phyloP scores from a whole-genome alignment of 2,329 filamentous ascomycete genomes.

The Paecilomyces variotii region DNA sequence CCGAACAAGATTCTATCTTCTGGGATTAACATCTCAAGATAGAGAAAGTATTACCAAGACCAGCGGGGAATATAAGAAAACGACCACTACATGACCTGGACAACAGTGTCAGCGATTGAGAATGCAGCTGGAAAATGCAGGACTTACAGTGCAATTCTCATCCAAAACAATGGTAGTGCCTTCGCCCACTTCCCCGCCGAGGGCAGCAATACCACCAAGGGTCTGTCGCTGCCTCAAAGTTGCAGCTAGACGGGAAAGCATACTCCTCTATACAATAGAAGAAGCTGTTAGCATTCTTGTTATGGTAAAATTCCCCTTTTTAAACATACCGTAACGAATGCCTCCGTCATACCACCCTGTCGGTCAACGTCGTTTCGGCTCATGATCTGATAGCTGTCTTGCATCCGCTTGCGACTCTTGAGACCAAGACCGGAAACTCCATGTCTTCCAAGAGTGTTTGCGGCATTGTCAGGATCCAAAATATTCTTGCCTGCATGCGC shows the following conservation, averaged over 20 bases:
- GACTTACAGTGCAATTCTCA: slow-evolving; percentile 38
- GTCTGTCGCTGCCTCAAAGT: slow-evolving; percentile 32
- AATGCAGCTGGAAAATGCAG: not conserved
- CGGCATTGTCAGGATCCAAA: slow-evolving; percentile 37
- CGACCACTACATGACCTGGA: slow-evolving; percentile 23
- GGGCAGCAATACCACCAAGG: slow-evolving; percentile 15
- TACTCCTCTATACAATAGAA: slow-evolving; percentile 32
- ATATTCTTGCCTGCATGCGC: slow-evolving; percentile 54
- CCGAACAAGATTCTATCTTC: not conserved
- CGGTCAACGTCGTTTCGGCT: slow-evolving; percentile 55
- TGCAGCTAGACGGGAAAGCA: slow-evolving; percentile 39
- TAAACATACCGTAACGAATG: slow-evolving; percentile 46
- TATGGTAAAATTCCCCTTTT: slow-evolving; percentile 1
- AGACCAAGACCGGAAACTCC: slow-evolving; percentile 37
- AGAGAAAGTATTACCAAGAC: not conserved
- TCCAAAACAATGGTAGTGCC: slow-evolving; percentile 31
- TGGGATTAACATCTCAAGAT: not conserved
- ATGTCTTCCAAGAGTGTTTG: slow-evolving; percentile 24
- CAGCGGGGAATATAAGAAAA: not conserved
- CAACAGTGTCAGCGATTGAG: not conserved
- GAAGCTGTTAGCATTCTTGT: slow-evolving; percentile 8
- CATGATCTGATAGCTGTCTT: slow-evolving; percentile 54
- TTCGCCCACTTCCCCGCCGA: slow-evolving; percentile 20
- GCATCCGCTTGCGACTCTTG: slow-evolving; percentile 50
- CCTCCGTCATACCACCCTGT: slow-evolving; percentile 50